Evolutionary conservation across 306 rosid species (phyloP), one percentile per base, ranked within the genome.

Genomic region (Cucurbita maxima): DNA sequence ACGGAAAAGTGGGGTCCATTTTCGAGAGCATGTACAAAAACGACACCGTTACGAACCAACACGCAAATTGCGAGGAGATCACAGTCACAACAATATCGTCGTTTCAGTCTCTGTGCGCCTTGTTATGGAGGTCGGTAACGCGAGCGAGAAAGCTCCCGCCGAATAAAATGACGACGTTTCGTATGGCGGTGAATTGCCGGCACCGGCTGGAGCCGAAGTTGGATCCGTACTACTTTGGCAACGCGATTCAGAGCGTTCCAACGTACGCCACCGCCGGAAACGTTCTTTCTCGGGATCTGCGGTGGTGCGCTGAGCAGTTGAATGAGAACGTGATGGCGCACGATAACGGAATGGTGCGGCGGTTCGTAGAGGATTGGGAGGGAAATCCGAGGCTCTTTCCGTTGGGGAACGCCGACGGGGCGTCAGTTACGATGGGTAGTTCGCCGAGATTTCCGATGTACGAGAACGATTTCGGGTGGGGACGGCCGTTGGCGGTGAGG

Each of bases 371-470:
- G 80, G 94, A 94, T 54, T 94, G 98, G 98, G 97, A 89, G 78
- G 62, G 40, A 1, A 78, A 81, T 11, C 96, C 98, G 8, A 67
- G 90, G 78, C 84, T 90, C 19, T 94, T 94, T 68, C 98, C 97
- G 1, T 59, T 94, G 4, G 98, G 98, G 53, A 94, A 94, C 74
- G 74, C 87, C 0, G 97, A 90, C 75, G 97, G 98, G 2, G 89
- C 96, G 2, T 76, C 93, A 4, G 78, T 89, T 48, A 94, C 98
- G 6, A 90, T 90, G 94, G 98, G 98, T 0, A 90, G 97, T 81
- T 94, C 98, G 3, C 95, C 93, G 5, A 79, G 98, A 70, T 94
- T 94, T n/a, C 97, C 97, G 5, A 90, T 94, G 98, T 94, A 84
- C 75, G 85, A 85, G 54, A 85, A 81, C 73, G 82, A 85, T 72